These are phyloP conservation scores for Wickerhamiella musiphila DNA, from an alignment of 805 yeast genomes.

Conservation along the genomic window DNA sequence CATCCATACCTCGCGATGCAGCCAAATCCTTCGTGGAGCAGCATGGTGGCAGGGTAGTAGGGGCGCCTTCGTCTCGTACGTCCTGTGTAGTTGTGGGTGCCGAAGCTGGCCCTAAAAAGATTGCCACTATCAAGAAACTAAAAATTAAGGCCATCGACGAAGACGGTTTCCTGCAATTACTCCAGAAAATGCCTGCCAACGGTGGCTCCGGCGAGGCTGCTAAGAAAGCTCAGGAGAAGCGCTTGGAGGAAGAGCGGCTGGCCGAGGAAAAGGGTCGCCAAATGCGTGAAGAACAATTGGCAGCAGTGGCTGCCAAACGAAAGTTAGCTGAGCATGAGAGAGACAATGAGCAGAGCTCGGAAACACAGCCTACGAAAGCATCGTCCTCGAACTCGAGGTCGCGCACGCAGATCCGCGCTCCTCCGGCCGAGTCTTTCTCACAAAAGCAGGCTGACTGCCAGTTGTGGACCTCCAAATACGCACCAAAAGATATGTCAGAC, in stretches of 20 bases:
- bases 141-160: constrained; percentile 72
- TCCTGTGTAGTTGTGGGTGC: constrained; percentile 79
- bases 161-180: constrained; percentile 62
- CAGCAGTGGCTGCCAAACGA: constrained; percentile 3
- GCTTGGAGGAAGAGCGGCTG: constrained; percentile 34
- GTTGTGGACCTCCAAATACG: constrained; percentile 87
- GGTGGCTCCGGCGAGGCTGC: constrained; percentile 84
- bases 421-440: too few relatives aligned
- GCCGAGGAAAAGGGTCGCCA: constrained; percentile 41
- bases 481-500: constrained; percentile 59
- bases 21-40: constrained; percentile 62
- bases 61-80: constrained; percentile 72
- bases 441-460: too few relatives aligned
- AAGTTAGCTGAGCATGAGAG: neutral
- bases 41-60: constrained; percentile 79
- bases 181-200: constrained; percentile 68
- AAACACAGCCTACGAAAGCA: neutral
- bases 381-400: too few relatives aligned
- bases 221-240: constrained; percentile 48
- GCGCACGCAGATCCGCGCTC: neutral
- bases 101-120: constrained; percentile 95
- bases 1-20: constrained; percentile 56
- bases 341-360: too few relatives aligned
- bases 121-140: constrained; percentile 56
- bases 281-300: constrained; percentile 19